Base-by-base conservation (phyloP, 2,329 filamentous ascomycete genomes). In the Xylaria sp. region DNA sequence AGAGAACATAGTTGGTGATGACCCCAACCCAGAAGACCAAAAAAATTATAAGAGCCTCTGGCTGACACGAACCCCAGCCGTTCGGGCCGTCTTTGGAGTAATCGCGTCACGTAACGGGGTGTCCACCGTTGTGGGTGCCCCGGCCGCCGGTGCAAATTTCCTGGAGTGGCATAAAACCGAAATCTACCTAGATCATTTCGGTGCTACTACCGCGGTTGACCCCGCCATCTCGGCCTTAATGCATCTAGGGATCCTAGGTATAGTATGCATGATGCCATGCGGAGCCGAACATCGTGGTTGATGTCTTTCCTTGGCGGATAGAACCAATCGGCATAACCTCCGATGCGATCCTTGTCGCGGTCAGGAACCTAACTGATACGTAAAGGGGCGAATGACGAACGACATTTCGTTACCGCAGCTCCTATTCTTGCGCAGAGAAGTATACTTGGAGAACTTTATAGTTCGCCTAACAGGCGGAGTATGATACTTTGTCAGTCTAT, bases 21-120 rank as follows among this genome's bases (percentile, higher is more conserved):
- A 20, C 31, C 31, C 54, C 36, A 15, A 27, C 20, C 39, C 55
- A 38, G 39, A 51, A 25, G 22, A 36, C 27, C 9, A 29, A 33
- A 29, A 38, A 22, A 44, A 51, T 17, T 36, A 27, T 50, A 56
- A 22, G 49, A 55, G 13, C 27, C 44, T 45, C 36, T 39, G 25
- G 17, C 25, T 5, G 42, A 31, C 49, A 25, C 1, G 20, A 17
- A 42, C 50, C 42, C 31, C 56, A 56, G 50, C 36, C 56, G 39
- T 61, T 65, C 39, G 63, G 57, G 50, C 57, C 50, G 44, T 55
- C 51, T 61, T 36, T 45, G 27, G 50, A 36, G 54, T 33, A 15
- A 49, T 49, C 55, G 61, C 39, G 45, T 59, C 44, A 47, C 56
- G 49, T n/a, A n/a, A 44, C 42, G 42, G 49, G 39, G 50, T 58